phyloP scores from a whole-genome alignment of 495 filamentous ascomycete genomes.

The Parathielavia hyrcaniae region DNA sequence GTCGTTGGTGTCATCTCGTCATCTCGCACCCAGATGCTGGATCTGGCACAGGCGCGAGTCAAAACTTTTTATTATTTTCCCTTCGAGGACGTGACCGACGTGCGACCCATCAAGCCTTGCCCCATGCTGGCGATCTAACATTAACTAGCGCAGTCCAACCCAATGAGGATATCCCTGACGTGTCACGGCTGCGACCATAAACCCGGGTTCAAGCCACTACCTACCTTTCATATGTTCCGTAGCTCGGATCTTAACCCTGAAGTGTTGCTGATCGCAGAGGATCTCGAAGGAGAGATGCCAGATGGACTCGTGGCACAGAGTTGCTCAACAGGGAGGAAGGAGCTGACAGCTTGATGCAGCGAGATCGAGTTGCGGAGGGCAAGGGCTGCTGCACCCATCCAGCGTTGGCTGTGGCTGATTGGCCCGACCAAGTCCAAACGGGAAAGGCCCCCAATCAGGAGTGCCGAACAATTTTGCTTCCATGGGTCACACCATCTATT shows the following conservation, averaged over 20 bases:
- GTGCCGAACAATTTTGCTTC: constrained; percentile 25
- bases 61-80: neutral
- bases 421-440: constrained; percentile 9
- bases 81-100: neutral
- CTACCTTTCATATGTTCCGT: neutral
- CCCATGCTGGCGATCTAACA: neutral
- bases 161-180: neutral
- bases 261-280: no score
- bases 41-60: constrained; percentile 12
- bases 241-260: neutral
- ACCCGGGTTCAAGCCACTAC: neutral
- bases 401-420: neutral
- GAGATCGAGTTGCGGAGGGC: constrained; percentile 5
- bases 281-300: neutral
- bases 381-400: neutral
- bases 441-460: constrained; percentile 21
- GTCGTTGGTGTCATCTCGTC: neutral
- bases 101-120: neutral
- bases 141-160: neutral
- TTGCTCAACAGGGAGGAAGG: neutral
- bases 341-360: neutral
- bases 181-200: neutral
- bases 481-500: constrained; percentile 29
- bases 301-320: no score
- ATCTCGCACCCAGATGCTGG: neutral